Base-by-base conservation (phyloP, 306 rosid genomes). In the Mimosa pudica region DNA sequence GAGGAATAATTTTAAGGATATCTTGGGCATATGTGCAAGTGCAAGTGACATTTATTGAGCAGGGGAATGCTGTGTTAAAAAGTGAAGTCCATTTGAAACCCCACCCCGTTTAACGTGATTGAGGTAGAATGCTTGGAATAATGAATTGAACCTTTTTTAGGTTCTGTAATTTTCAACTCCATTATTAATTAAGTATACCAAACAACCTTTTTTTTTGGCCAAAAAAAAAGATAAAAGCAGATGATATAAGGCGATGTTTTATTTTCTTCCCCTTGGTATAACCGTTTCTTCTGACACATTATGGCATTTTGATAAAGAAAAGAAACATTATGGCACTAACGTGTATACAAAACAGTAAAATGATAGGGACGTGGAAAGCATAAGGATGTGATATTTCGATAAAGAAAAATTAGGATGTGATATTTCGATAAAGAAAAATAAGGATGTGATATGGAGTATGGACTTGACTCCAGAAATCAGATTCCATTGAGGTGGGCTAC, bases 101-200 rank as follows among this genome's bases (percentile, higher is more conserved):
- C 24, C 61, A 2, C 30, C 30, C 24, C 30, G 24, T 55, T 55
- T 0, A 6, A 55, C n/a, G 30, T 1, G 30, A 16, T 80, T 52
- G 44, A 82, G 61, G 76, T 71, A 77, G 77, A 74, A 74, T 38
- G 69, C 55, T n/a, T 81, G 68, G 55, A 79, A 57, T 76, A 70
- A 36, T 20, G 75, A 63, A 84, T 52, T 41, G 45, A 30, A 17
- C 13, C 42, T 38, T 41, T 70, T 77, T 61, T 20, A 0, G 32
- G 1, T 77, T 17, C 48, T 77, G 49, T 69, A 61, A 74, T 68
- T 77, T 55, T 61, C 61, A 63, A 17, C 24, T 44, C 32, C 36
- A 51, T 77, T 49, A 46, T 24, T 46, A 24, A 24, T 24, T 24
- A 24, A 24, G 30, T 24, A 24, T 24, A 24, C 30, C 30, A 24